phyloP scores from a whole-genome alignment of 2,329 filamentous ascomycete species.

The Nothopassalora personata region DNA sequence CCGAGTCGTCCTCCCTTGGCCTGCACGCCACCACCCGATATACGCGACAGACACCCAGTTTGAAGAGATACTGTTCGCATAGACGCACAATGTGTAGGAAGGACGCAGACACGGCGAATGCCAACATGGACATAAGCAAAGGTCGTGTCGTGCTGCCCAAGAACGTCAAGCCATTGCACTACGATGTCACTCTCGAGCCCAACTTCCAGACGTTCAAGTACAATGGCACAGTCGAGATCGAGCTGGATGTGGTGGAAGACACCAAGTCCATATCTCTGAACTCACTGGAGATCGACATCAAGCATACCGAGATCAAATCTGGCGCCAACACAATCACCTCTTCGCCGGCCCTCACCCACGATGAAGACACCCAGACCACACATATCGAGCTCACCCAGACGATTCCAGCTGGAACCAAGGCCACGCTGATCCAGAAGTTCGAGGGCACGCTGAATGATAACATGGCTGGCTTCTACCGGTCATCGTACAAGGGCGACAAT shows the following conservation, averaged over 20 bases:
- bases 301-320: constrained; percentile 63
- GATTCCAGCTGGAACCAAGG: constrained; percentile 69
- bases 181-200: constrained; percentile 85
- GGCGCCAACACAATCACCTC: constrained; percentile 55
- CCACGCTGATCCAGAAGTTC: constrained; percentile 71
- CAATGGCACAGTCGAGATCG: constrained; percentile 76
- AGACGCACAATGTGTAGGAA: constrained; percentile 66
- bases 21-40: not conserved
- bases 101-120: constrained; percentile 50
- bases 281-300: constrained; percentile 78
- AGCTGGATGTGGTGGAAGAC: constrained; percentile 81
- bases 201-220: constrained; percentile 85
- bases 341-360: constrained; percentile 64
- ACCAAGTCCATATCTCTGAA: constrained; percentile 83
- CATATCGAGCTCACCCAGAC: constrained; percentile 72
- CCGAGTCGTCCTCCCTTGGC: constrained; percentile 4
- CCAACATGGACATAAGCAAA: constrained; percentile 56
- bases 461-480: constrained; percentile 97
- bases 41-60: constrained; percentile 1
- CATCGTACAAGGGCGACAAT: constrained; percentile 79
- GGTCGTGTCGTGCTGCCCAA: constrained; percentile 80
- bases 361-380: constrained; percentile 74
- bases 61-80: constrained; percentile 63
- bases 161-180: constrained; percentile 89
- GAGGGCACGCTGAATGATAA: constrained; percentile 80